These are phyloP conservation scores for Digitaria exilis DNA, from an alignment of 202 grass and related monocot species.

Conservation along the genomic window DNA sequence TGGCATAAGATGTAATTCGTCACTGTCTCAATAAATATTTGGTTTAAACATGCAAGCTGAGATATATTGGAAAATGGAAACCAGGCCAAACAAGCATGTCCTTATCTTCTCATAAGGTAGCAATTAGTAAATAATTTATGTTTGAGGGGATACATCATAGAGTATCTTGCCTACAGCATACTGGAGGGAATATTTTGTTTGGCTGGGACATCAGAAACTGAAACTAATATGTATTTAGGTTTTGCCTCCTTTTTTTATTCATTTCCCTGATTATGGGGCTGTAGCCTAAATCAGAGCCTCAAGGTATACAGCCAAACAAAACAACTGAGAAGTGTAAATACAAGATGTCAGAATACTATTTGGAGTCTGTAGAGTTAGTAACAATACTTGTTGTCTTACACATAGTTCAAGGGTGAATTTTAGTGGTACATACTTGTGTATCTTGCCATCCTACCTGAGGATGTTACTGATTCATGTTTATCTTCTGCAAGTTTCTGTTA, in stretches of 20 bases:
- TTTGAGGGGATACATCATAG: background rate
- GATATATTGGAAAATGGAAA: constrained; percentile 13
- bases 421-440: constrained; percentile 29
- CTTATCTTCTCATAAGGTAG: constrained; percentile 22
- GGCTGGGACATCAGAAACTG: background rate
- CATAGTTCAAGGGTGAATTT: background rate
- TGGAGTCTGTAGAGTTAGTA: background rate
- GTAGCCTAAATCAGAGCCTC: constrained; percentile 8
- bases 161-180: constrained; percentile 19
- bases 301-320: constrained; percentile 17
- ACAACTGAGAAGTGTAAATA: constrained; percentile 6
- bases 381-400: constrained; percentile 5
- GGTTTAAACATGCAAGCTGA: constrained; percentile 1
- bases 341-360: background rate
- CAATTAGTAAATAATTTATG: background rate
- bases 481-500: constrained; percentile 31
- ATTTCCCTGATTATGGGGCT: constrained; percentile 4
- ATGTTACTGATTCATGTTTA: constrained; percentile 35
- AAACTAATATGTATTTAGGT: background rate
- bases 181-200: background rate
- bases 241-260: background rate
- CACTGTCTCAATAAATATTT: background rate
- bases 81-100: background rate
- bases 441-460: background rate
- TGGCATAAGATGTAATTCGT: background rate